Evolutionary conservation across 257 asterid genomes (phyloP), one percentile per base, ranked within the genome.

Genomic region (Gentiana macrophylla): DNA sequence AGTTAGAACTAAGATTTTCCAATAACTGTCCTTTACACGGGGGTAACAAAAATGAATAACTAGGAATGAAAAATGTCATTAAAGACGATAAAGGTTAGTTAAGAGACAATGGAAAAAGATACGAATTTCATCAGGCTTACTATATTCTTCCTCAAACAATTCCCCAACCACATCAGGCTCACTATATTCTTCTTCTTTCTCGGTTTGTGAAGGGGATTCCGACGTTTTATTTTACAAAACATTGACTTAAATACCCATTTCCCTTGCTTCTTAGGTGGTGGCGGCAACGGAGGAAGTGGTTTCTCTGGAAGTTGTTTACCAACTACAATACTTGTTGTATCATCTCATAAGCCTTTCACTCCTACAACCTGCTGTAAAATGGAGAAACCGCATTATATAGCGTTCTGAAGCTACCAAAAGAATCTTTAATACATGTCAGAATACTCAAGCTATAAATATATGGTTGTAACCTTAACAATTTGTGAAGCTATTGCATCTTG

Each of bases 291-390:
- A 41, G 82, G 86, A 44, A 57, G 79, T 7, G 77, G 67, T 71
- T 81, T 89, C 75, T 81, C 88, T 0, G 81, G 81, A 33, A 87
- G 97, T 53, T 62, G 83, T 64, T 88, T 70, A 71, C 88, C 95
- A 52, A 88, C 80, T 24, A 92, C 99, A 62, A 92, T 88, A 67
- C 99, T 88, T n/a, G 99, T 92, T 24, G 99, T 92, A 66, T 92
- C 99, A 53, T 92, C 99, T 70, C 97, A 78, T 46, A 92, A 84
- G 52, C 99, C 99, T 74, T 86, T 86, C 53, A 78, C 82, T 50
- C 67, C 71, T 55, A 92, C 72, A 32, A 97, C 94, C 74, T 83
- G 97, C 99, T 92, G 77, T 58, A 72, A 44, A 52, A 47, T 2
- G 56, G 50, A 63, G 38, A 46, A n/a, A 51, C 24, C 24, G 24